Conservation (phyloP, 2,329 filamentous ascomycete species). For the Aspergillus luchuensis region DNA sequence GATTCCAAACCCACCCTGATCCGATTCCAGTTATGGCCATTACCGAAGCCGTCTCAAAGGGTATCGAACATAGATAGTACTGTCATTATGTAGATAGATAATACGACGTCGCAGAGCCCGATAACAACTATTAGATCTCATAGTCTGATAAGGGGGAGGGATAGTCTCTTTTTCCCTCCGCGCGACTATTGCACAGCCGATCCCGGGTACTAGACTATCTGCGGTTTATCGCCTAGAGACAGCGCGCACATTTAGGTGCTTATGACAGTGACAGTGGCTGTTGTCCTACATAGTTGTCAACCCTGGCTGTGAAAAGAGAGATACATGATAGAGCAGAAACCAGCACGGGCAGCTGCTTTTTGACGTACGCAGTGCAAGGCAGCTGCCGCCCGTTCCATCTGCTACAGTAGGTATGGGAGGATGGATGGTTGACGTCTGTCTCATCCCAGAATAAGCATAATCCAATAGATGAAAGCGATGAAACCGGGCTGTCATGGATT, state of each 20-base stretch:
- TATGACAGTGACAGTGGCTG: constrained; percentile 6
- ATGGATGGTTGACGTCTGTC: background rate
- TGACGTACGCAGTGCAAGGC: background rate
- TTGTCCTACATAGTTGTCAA: constrained; percentile 6
- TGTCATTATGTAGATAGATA: background rate
- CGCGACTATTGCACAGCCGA: background rate
- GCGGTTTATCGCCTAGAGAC: background rate
- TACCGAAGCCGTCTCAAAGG: background rate
- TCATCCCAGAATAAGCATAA: constrained; percentile 3
- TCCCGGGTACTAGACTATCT: background rate
- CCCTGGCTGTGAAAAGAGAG: background rate
- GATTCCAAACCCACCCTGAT: background rate
- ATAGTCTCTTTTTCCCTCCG: background rate
- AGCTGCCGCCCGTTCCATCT: too few relatives aligned
- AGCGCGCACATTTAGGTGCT: constrained; percentile 6
- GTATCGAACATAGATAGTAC: background rate
- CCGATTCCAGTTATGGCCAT: background rate
- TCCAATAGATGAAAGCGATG: background rate
- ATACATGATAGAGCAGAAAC: background rate
- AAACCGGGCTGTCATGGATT: background rate
- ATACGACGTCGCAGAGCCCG: background rate
- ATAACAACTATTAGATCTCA: background rate
- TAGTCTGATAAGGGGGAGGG: background rate
- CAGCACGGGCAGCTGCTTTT: background rate
- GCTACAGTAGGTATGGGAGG: too few relatives aligned